Percentiles rank a stretch among this genome's conserved stretches.
phyloP scores from a whole-genome alignment of 345 rosid species.

The Sapria himalayana region DNA sequence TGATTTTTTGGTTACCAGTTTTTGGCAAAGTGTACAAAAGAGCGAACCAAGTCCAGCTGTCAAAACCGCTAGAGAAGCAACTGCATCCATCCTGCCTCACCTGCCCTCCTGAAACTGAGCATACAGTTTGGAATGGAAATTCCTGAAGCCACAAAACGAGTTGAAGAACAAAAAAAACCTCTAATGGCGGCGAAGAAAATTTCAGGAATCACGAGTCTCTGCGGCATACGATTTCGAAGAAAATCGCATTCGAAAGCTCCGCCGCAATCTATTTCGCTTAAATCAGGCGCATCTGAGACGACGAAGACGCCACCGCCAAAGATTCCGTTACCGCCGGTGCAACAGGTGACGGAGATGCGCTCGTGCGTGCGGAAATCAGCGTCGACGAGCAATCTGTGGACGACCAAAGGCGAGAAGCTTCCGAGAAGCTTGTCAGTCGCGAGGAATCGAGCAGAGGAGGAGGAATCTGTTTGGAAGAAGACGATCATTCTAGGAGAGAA shows the following conservation, averaged over 20 bases:
- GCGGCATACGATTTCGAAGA: conserved; percentile 18
- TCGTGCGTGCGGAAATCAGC: conserved; percentile 7
- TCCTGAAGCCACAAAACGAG: too few relatives aligned
- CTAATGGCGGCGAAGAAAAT: conserved; percentile 12
- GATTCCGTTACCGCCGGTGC: not conserved
- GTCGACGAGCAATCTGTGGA: conserved; percentile 1
- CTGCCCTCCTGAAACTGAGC: too few relatives aligned
- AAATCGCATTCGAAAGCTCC: conserved; percentile 3
- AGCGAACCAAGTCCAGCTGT: too few relatives aligned
- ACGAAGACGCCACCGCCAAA: not conserved
- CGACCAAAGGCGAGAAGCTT: conserved; percentile 15
- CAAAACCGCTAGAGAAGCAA: too few relatives aligned
- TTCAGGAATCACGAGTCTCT: conserved; percentile 21
- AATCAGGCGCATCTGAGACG: not conserved
- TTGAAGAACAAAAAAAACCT: too few relatives aligned
- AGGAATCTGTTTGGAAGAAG: conserved; percentile 28
- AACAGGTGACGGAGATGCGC: conserved; percentile 5
- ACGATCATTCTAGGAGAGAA: conserved; percentile 58
- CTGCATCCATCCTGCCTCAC: too few relatives aligned
- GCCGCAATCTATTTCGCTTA: not conserved
- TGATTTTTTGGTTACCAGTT: too few relatives aligned
- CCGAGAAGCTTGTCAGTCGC: conserved; percentile 17
- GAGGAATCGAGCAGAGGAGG: conserved; percentile 2
- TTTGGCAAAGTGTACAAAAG: too few relatives aligned
- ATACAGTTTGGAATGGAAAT: too few relatives aligned